These are phyloP conservation scores for Globisporangium okanoganense DNA, from an alignment of 352 stramenopile genomes.

Conservation along the genomic window DNA sequence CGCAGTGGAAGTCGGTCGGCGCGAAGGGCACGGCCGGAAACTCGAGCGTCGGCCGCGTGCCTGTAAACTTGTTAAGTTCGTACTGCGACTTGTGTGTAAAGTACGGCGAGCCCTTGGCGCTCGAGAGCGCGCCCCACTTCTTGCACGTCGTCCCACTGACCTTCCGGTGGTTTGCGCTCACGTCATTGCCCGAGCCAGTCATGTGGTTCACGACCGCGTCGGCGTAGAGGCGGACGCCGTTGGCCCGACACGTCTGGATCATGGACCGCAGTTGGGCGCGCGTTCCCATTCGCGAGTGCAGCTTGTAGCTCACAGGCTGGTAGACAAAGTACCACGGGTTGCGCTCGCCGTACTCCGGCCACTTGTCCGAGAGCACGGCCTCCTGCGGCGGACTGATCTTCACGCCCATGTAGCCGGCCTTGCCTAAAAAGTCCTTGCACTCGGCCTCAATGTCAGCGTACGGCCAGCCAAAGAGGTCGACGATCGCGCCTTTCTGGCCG, in stretches of 20 bases:
- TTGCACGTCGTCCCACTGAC: constrained; percentile 19
- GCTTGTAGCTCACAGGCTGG: constrained; percentile 57
- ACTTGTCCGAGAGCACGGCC: constrained; percentile 39
- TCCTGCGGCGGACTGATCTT: constrained; percentile 73
- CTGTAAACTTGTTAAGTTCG: constrained; percentile 38
- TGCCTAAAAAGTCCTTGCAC: constrained; percentile 53
- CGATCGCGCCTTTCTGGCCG: constrained; percentile 57
- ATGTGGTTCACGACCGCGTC: constrained; percentile 67
- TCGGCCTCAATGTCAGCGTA: constrained; percentile 62
- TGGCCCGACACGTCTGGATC: constrained; percentile 64
- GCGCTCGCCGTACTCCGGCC: constrained; percentile 30
- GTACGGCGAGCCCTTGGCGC: constrained; percentile 33
- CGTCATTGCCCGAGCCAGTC: constrained; percentile 41
- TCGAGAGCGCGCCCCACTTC: constrained; percentile 36
- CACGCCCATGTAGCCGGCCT: constrained; percentile 63
- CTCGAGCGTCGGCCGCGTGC: constrained; percentile 37
- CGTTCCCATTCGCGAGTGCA: constrained; percentile 52
- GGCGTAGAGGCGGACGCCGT: constrained; percentile 55
- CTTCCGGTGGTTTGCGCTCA: constrained; percentile 28
- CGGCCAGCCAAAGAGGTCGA: constrained; percentile 67
- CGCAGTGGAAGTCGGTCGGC: constrained; percentile 24
- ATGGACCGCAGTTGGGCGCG: constrained; percentile 46
- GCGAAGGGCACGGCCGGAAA: constrained; percentile 56
- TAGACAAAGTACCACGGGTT: constrained; percentile 76
- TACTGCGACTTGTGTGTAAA: constrained; percentile 42